Evolutionary conservation across 768 basidiomycete species (phyloP), one percentile per base, ranked within the genome.

Genomic region (Sistotremastrum niveocremeum): DNA sequence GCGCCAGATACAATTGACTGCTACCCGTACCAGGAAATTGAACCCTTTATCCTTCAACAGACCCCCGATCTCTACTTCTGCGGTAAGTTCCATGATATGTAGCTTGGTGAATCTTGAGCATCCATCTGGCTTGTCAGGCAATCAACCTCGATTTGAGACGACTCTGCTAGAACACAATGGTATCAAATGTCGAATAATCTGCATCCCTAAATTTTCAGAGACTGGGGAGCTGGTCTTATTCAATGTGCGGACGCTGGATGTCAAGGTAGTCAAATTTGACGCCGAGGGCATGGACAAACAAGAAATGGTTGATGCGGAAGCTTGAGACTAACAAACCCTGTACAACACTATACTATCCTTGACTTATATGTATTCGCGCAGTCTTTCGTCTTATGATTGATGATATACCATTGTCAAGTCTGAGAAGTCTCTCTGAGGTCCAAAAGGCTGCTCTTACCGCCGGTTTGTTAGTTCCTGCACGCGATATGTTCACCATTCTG

Each of bases 1-100:
- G 94, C 94, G 29, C 95, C 95, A 30, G 95, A 99, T 62, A 99
- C 95, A 1, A 72, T 99, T 3, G 97, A 91, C 91, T 97, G 95
- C 55, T 93, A 97, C 60, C 95, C 95, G 11, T 98, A 84, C 66
- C 76, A 84, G 42, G 70, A 76, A 31, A 66, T 69, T 11, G 95
- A 99, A 58, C 95, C 95, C 0, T 99, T 99, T 64, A 70, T 95
- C 46, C 71, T 99, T 33, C 55, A 65, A n/a, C 73, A 81, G 57
- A 82, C 88, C 6, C 95, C 95, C 10, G 79, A 95, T 57, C 62
- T 98, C 31, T 98, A 97, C 60, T 69, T 93, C 52, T 70, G 93
- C n/a, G 95, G 95, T 34, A 20, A 20, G 20, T 20, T 20, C 20
- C 20, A 20, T 20, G 20, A 20, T 20, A 20, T 20, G 20, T 20